phyloP scores from a whole-genome alignment of 1,284 basidiomycete genomes.

The Somion occarium region DNA sequence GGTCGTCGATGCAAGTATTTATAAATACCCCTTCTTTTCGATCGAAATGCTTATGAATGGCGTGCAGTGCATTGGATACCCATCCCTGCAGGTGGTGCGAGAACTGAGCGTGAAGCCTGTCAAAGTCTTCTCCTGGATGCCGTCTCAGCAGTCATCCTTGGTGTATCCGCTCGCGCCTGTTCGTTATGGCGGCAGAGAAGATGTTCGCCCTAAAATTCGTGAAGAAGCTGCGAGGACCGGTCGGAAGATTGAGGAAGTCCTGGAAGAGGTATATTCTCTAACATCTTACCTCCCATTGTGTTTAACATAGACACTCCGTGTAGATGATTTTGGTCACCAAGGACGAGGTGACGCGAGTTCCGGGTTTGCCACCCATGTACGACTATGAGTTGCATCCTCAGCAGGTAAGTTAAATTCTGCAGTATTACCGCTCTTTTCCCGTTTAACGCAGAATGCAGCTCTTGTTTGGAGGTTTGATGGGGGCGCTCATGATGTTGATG shows the following conservation, averaged over 20 bases:
- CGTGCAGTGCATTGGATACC: neutral
- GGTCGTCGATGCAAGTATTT: constrained; percentile 9
- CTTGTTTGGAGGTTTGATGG: neutral
- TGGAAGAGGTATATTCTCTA: neutral
- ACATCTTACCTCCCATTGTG: neutral
- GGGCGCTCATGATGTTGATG: neutral
- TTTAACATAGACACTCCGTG: neutral
- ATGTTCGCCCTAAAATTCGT: constrained; percentile 5
- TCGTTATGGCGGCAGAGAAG: constrained; percentile 1
- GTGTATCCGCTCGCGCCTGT: neutral
- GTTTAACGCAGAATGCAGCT: constrained; percentile 3
- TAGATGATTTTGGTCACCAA: constrained; percentile 8
- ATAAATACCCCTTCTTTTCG: neutral
- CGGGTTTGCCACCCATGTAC: constrained; percentile 15
- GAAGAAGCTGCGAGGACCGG: constrained; percentile 1
- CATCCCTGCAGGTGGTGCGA: neutral
- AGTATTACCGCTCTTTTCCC: neutral
- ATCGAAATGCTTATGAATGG: neutral
- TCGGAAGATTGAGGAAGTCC: neutral
- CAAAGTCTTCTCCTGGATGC: neutral
- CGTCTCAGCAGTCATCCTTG: neutral
- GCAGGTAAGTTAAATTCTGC: constrained; percentile 3
- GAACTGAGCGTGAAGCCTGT: neutral
- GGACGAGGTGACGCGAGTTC: constrained; percentile 8
- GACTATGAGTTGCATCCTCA: constrained; percentile 15